Base-by-base conservation (phyloP, 805 yeast species). In the Yarrowia osloensis region DNA sequence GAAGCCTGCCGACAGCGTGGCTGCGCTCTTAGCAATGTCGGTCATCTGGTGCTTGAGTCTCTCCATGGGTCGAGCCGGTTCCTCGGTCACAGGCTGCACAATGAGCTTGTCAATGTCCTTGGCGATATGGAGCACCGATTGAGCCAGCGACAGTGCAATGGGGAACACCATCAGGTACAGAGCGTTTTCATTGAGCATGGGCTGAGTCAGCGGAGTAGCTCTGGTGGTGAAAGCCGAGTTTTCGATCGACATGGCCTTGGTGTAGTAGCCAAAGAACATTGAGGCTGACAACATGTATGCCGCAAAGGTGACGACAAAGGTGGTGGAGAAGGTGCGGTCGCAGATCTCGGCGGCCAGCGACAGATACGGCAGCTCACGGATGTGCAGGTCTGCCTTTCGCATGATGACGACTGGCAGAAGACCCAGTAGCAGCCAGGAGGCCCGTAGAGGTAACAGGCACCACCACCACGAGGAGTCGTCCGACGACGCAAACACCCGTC, bases 301-400 rank as follows among this genome's bases (percentile, higher is more conserved):
- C 7, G 33, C 21, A 6, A 44, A 61, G n/a, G 52, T 44, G 42
- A 46, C 42, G 24, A 61, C 39, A 31, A 65, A 21, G 21, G 52
- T 42, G 52, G 65, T 50, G 28, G 67, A 65, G 19, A 39, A 28
- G 31, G 61, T 52, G 33, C 65, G 69, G 15, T 59, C 28, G n/a
- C 37, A 57, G 9, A 57, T 26, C 28, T 57, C 63, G 8, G 63
- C 40, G 3, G 63, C 63, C 21, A 57, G 40, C 19, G 67, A 69
- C 4, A 67, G 68, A 31, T 71, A 69, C 2, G 46, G 59, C 40
- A 66, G 47, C 33, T 50, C 52, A 3, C 62, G 65, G 9, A 63
- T 62, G 46, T 65, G 71, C 22, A 70, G 33, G 19, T 67, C 44
- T 5, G 65, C 52, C 57, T 70, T 71, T 35, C 73, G 55, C 61